These are phyloP conservation scores for Vickermania ingenoplastis DNA, from an alignment of 208 protist species.

Conservation along the genomic window DNA sequence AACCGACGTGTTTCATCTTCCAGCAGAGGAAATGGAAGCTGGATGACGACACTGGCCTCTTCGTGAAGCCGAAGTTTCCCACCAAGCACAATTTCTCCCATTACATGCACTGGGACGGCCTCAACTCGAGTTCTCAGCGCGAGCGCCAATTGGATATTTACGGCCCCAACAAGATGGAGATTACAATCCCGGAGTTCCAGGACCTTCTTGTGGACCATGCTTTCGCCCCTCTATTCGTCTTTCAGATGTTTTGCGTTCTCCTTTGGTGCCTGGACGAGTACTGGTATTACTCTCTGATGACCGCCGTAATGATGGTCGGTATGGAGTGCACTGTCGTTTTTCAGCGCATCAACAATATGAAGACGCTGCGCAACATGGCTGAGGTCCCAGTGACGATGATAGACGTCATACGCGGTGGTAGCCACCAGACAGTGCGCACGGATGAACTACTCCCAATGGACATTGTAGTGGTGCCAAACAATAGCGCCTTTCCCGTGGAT, in stretches of 20 bases:
- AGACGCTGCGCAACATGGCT: slow-evolving; percentile 88
- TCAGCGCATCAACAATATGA: slow-evolving; percentile 91
- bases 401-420: slow-evolving; percentile 58
- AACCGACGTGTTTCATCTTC: slow-evolving; percentile 76
- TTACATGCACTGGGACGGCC: slow-evolving; percentile 66
- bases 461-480: slow-evolving; percentile 84
- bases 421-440: slow-evolving; percentile 48
- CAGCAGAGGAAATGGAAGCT: slow-evolving; percentile 88
- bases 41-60: slow-evolving; percentile 38
- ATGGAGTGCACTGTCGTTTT: slow-evolving; percentile 96
- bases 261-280: slow-evolving; percentile 97
- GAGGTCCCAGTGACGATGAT: slow-evolving; percentile 78
- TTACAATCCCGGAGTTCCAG: slow-evolving; percentile 93
- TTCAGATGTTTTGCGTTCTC: slow-evolving; percentile 97
- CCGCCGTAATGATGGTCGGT: slow-evolving; percentile 94
- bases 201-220: slow-evolving; percentile 95
- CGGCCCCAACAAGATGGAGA: slow-evolving; percentile 86
- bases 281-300: slow-evolving; percentile 97
- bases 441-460: slow-evolving; percentile 92
- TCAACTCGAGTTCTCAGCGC: slow-evolving; percentile 34
- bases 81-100: slow-evolving; percentile 63
- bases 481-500: slow-evolving; percentile 89
- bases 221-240: slow-evolving; percentile 98
- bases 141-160: slow-evolving; percentile 55
- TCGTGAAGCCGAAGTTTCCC: slow-evolving; percentile 82